Conservation (phyloP, 768 basidiomycete species). For the Kondoa subrosea region DNA sequence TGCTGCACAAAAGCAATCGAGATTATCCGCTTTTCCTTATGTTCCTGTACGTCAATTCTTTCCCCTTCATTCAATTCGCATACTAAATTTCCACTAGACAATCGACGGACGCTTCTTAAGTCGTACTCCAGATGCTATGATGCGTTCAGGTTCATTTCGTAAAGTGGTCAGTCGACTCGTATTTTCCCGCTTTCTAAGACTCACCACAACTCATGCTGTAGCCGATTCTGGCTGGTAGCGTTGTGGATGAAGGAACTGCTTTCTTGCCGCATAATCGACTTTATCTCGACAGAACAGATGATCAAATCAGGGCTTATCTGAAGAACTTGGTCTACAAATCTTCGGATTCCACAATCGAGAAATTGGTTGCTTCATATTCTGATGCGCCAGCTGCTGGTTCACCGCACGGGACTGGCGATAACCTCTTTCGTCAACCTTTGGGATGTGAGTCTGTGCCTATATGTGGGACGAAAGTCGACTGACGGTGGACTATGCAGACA, state of each 20-base stretch:
- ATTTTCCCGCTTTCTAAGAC: background rate
- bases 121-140: background rate
- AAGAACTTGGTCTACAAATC: background rate
- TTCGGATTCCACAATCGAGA: background rate
- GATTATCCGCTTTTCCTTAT: background rate
- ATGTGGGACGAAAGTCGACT: background rate
- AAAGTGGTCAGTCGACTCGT: background rate
- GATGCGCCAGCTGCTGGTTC: background rate
- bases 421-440: background rate
- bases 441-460: background rate
- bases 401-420: background rate
- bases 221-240: background rate
- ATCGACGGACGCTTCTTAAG: background rate
- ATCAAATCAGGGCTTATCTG: background rate
- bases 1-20: background rate
- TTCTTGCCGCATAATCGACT: background rate
- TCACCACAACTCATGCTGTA: background rate
- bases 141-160: background rate
- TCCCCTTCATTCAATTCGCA: background rate
- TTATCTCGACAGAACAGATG: background rate
- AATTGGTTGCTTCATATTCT: background rate
- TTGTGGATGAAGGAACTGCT: background rate
- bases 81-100: background rate
- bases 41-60: background rate
- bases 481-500: background rate